A percentile compares a stretch with the other conserved stretches of the same genome.
phyloP scores from a whole-genome alignment of 2,329 filamentous ascomycete species.

The Colletotrichum magnum region DNA sequence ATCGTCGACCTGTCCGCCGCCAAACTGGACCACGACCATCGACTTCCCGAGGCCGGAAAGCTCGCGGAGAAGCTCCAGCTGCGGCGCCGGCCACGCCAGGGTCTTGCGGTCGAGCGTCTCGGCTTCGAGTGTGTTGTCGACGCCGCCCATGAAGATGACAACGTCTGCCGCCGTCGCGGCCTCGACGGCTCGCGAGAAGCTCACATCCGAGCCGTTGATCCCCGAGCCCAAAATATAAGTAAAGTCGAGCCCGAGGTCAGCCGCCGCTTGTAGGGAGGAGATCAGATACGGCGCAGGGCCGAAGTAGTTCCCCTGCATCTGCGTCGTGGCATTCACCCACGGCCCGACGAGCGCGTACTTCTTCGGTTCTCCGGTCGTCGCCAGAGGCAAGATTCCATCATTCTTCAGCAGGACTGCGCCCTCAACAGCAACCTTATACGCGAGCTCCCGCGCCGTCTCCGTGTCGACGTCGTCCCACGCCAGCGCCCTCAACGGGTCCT shows the following conservation, averaged over 20 bases:
- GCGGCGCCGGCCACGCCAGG: slow-evolving; percentile 30
- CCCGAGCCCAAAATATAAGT: slow-evolving; percentile 47
- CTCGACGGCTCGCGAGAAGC: slow-evolving; percentile 63
- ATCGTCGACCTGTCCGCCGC: slow-evolving; percentile 68
- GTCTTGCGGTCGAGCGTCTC: slow-evolving; percentile 71
- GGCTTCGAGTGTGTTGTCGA: slow-evolving; percentile 63
- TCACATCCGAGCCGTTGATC: slow-evolving; percentile 45
- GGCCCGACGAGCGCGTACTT: slow-evolving; percentile 52
- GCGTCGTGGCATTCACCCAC: slow-evolving; percentile 50
- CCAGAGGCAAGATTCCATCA: slow-evolving; percentile 64
- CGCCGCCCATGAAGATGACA: slow-evolving; percentile 68
- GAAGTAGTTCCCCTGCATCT: slow-evolving; percentile 42
- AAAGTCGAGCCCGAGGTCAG: slow-evolving; percentile 48
- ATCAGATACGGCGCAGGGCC: slow-evolving; percentile 43
- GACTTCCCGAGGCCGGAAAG: slow-evolving; percentile 59
- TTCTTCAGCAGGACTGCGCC: slow-evolving; percentile 69
- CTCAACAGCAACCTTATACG: slow-evolving; percentile 61
- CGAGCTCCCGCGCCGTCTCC: slow-evolving; percentile 66
- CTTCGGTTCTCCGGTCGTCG: slow-evolving; percentile 42
- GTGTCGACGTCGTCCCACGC: slow-evolving; percentile 70
- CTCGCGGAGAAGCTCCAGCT: slow-evolving; percentile 37
- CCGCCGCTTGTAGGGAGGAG: slow-evolving; percentile 40
- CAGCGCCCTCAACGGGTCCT: slow-evolving; percentile 64
- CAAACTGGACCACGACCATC: slow-evolving; percentile 66
- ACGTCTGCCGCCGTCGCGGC: slow-evolving; percentile 71